Base-by-base conservation (phyloP, 768 basidiomycete genomes). In the Rhizopogon vesiculosus region DNA sequence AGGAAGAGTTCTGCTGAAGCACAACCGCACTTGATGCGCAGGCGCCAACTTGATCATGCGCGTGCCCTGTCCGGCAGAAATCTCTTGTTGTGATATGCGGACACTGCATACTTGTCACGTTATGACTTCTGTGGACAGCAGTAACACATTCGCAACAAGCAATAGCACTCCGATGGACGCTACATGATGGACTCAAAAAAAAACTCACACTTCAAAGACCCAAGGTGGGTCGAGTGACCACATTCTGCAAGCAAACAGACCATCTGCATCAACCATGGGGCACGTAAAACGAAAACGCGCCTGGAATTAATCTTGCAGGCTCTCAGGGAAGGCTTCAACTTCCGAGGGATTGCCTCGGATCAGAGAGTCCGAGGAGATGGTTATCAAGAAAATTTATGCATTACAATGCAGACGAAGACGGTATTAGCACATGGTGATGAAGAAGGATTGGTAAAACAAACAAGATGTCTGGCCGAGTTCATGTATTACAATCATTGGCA, bases 401-500 rank as follows among this genome's bases (percentile, higher is more conserved):
- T 49, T 49, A 35, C 9, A 22, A 16, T 38, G 48, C 19, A 49
- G 15, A 25, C 35, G 6, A 22, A 25, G 25, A 25, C 25, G 25
- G 48, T 38, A 49, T 49, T 25, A 10, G 35, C 48, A 49, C 48
- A 49, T 38, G 48, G 19, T 15, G 46, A 35, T 33, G 13, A 3
- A 16, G 19, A 25, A 38, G 38, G 19, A 49, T 49, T 25, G 48
- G 48, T 49, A 38, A 49, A 35, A 38, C 46, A 49, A 45, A 45
- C 31, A 49, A 25, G 33, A 48, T 5, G 48, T 25, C 35, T 49
- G 48, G 15, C 35, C 28, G 45, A 46, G 45, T 45, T 18, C 28
- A 49, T 18, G 45, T 25, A 50, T 53, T 53, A 50, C 44, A 29
- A 53, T 49, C 22, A 25, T 25, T 25, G 51, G 44, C 28, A 50